Evolutionary conservation across 1,139 yeast genomes (phyloP).

Genomic region (Blastobotrys proliferans): DNA sequence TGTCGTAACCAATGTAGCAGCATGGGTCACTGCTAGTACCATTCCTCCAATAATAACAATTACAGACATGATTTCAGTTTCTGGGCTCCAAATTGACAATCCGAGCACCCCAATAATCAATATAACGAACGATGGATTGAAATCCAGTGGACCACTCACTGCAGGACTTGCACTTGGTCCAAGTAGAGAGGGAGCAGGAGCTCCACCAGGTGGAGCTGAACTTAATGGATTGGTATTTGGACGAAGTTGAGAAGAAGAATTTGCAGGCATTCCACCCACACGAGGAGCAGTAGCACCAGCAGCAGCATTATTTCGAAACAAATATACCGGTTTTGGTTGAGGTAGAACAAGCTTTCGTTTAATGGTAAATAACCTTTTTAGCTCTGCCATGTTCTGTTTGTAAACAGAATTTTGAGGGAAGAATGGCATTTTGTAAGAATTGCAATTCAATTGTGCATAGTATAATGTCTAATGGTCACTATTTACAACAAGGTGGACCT

Average conservation of each 20-base stretch:
- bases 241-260: not conserved
- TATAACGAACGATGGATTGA: not conserved
- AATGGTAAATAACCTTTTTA: not conserved
- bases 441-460: too few species aligned
- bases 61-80: slow-evolving; percentile 1
- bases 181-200: not conserved
- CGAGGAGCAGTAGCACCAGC: not conserved
- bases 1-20: not conserved
- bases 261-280: not conserved
- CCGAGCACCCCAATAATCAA: not conserved
- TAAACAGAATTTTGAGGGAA: slow-evolving; percentile 2
- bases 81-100: slow-evolving; percentile 6
- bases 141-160: not conserved
- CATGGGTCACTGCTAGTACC: not conserved
- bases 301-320: not conserved
- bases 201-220: not conserved
- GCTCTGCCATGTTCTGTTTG: slow-evolving; percentile 1
- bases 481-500: too few species aligned
- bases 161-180: not conserved
- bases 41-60: not conserved
- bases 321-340: slow-evolving; percentile 2
- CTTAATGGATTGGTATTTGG: too few species aligned
- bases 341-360: not conserved
- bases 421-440: too few species aligned
- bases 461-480: too few species aligned